phyloP scores from a whole-genome alignment of 495 filamentous ascomycete species.

The Aspergillus kassunensis region DNA sequence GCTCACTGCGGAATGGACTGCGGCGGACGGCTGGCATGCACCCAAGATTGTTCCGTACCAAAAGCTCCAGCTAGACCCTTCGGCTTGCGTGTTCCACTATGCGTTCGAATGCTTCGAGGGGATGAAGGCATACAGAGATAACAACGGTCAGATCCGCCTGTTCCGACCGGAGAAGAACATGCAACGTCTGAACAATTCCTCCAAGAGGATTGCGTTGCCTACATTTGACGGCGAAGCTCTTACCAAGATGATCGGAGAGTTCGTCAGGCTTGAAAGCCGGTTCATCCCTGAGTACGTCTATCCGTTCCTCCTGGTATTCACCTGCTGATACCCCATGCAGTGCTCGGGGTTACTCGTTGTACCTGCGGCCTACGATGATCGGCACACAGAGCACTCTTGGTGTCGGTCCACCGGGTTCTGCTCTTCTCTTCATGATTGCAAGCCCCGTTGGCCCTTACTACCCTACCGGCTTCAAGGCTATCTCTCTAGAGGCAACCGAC shows the following conservation, averaged over 20 bases:
- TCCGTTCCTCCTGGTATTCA: neutral
- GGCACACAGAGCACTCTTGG: slow-evolving; percentile 92
- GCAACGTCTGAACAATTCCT: slow-evolving; percentile 84
- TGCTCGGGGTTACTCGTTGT: slow-evolving; percentile 80
- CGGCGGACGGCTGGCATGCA: slow-evolving; percentile 70
- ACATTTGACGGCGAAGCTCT: slow-evolving; percentile 68
- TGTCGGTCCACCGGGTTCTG: slow-evolving; percentile 84
- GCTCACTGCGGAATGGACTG: slow-evolving; percentile 92
- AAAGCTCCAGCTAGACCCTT: slow-evolving; percentile 92
- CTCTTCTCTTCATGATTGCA: slow-evolving; percentile 89
- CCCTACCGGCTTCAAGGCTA: slow-evolving; percentile 94
- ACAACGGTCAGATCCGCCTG: slow-evolving; percentile 65
- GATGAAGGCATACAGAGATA: slow-evolving; percentile 96
- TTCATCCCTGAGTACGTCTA: slow-evolving; percentile 72
- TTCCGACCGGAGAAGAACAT: slow-evolving; percentile 98
- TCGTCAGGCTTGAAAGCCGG: slow-evolving; percentile 74
- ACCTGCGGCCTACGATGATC: slow-evolving; percentile 94
- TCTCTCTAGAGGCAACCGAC: slow-evolving; percentile 87
- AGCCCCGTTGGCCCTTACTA: slow-evolving; percentile 98
- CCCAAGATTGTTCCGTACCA: slow-evolving; percentile 89
- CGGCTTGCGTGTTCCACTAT: slow-evolving; percentile 97
- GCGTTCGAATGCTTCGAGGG: slow-evolving; percentile 97
- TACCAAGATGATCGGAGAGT: slow-evolving; percentile 73
- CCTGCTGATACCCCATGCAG: slow-evolving; percentile 28
- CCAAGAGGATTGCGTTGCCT: slow-evolving; percentile 85